Evolutionary conservation across 805 yeast species (phyloP), one percentile per base, ranked within the genome.

Genomic region (Wilhelminamyces savonicus): DNA sequence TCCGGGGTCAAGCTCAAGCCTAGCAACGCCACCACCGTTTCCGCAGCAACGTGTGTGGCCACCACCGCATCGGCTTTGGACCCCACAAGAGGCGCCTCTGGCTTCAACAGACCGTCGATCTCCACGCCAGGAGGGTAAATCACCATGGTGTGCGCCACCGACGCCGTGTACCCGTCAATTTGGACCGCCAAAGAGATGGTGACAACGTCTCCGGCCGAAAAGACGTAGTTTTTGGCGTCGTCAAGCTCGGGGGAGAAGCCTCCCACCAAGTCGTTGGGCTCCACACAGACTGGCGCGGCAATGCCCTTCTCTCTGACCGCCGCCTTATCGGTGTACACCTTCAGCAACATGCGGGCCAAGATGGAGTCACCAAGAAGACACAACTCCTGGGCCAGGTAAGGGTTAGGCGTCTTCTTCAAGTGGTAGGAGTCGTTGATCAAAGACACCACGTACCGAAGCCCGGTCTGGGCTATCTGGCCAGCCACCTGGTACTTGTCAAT

Each of bases 81-180:
- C 8, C 97, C 97, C 37, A 82, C 64, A 35, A 83, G 66, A 10
- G 98, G 97, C 21, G 86, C 92, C 13, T 71, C 56, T 28, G 90
- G 88, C 31, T 59, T 62, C 24, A 56, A 34, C 23, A 47, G 45
- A 34, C 54, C 36, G 19, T 47, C 51, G 16, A 50, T 46, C 30
- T 50, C 66, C 8, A 44, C 52, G 21, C 77, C 79, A 19, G 78
- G 76, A 30, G 94, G 94, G 46, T 76, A 82, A 31, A 87, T 77
- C 18, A 87, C 92, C 39, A 86, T 50, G 2, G 97, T 88, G 57
- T 92, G 98, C 17, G 94, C 76, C 8, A 76, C 77, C 52, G 77
- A 75, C 2, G 95, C 78, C 9, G 97, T 83, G 63, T 88, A 92
- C 32, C 98, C 98, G 57, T 92, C 98, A 43, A 92, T 75, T 41